Conservation (phyloP, 129 eudicot species). For the Helianthus annuus region HanXRQr2.0-SUNRISE NC_035445.2:156644893-156645392, state of each 20-base stretch:
- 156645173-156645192: slow-evolving; percentile 58
- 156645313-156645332: slow-evolving; percentile 53
- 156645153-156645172: slow-evolving; percentile 36
- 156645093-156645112: slow-evolving; percentile 44
- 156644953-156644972: slow-evolving; percentile 87
- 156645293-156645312: slow-evolving; percentile 40
- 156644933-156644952: slow-evolving; percentile 82
- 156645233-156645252: slow-evolving; percentile 52
- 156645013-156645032: slow-evolving; percentile 57
- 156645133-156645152: slow-evolving; percentile 48
- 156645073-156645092: slow-evolving; percentile 61
- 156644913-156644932: slow-evolving; percentile 70
- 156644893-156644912: slow-evolving; percentile 72
- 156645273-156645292: slow-evolving; percentile 53
- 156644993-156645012: slow-evolving; percentile 69
- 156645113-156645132: slow-evolving; percentile 76
- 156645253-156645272: slow-evolving; percentile 38
- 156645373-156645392: slow-evolving; percentile 59
- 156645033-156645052: slow-evolving; percentile 50
- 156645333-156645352: slow-evolving; percentile 28
- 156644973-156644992: slow-evolving; percentile 56
- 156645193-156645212: slow-evolving; percentile 38
- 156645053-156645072: slow-evolving; percentile 59
- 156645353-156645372: slow-evolving; percentile 61
- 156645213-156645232: slow-evolving; percentile 54